Percentiles rank a stretch among this genome's conserved stretches.
phyloP scores from a whole-genome alignment of 306 rosid species.

The Echinosophora koreensis region DNA sequence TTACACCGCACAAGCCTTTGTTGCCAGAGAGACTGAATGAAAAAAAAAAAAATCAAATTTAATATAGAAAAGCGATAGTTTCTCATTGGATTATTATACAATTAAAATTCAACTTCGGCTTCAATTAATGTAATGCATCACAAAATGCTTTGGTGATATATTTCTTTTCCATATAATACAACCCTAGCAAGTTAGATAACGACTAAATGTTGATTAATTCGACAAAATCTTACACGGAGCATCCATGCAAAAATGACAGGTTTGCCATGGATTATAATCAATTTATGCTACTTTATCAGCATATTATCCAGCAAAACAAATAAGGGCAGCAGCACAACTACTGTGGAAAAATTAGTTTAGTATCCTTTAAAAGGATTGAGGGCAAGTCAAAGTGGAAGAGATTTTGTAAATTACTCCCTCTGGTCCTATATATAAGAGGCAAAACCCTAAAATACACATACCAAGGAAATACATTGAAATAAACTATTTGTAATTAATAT shows the following conservation, averaged over 20 bases:
- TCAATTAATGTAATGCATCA: not conserved
- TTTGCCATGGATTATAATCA: constrained; percentile 24
- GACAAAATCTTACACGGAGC: not conserved
- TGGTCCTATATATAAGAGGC: too few species aligned
- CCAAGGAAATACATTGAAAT: too few species aligned
- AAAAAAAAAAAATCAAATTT: constrained; percentile 38
- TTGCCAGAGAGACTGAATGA: constrained; percentile 78
- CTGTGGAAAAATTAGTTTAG: not conserved
- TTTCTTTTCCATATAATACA: constrained; percentile 15
- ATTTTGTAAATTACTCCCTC: constrained; percentile 17
- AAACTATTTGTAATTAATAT: too few species aligned
- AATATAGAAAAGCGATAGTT: constrained; percentile 25
- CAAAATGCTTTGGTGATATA: not conserved
- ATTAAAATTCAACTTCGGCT: not conserved
- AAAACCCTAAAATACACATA: too few species aligned
- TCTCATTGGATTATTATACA: constrained; percentile 26
- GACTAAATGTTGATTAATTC: constrained; percentile 11
- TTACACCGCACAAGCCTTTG: constrained; percentile 90
- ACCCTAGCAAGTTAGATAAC: constrained; percentile 30
- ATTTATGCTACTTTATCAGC: constrained; percentile 16
- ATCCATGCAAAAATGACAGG: constrained; percentile 28
- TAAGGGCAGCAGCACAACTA: not conserved
- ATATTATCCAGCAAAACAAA: constrained; percentile 21
- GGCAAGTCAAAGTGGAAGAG: not conserved
- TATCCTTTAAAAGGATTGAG: not conserved